phyloP scores from a whole-genome alignment of 345 rosid species.

The Carallia brachiata region DNA sequence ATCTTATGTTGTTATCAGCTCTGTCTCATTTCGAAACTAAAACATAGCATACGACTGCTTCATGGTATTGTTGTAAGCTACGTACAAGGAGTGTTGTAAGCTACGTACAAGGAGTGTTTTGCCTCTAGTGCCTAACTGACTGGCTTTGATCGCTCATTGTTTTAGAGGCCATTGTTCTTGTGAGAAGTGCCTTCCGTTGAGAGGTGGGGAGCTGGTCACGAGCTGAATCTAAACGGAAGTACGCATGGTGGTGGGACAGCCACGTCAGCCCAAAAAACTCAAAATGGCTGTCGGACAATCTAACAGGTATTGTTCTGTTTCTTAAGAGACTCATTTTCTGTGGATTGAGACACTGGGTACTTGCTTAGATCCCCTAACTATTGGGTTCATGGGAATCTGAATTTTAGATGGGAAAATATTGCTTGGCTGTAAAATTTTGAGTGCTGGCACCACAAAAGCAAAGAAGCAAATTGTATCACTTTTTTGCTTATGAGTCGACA shows the following conservation, averaged over 20 bases:
- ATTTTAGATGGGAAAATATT: too few relatives aligned
- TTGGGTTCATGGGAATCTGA: too few relatives aligned
- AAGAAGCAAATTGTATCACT: neutral
- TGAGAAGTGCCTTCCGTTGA: slow-evolving; percentile 21
- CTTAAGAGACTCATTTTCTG: neutral
- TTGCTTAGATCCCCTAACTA: neutral
- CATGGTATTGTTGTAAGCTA: too few relatives aligned
- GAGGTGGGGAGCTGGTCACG: slow-evolving; percentile 47
- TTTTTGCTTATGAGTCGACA: neutral
- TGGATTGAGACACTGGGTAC: neutral
- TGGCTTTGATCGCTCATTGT: neutral
- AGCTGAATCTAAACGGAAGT: slow-evolving; percentile 56
- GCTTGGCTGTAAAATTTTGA: neutral
- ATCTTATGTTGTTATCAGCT: slow-evolving; percentile 10
- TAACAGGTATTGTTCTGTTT: slow-evolving; percentile 57
- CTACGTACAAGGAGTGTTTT: too few relatives aligned
- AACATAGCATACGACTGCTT: too few relatives aligned
- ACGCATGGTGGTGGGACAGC: slow-evolving; percentile 99
- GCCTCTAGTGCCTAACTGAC: too few relatives aligned
- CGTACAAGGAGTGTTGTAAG: too few relatives aligned
- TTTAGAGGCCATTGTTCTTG: neutral
- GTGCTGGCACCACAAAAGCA: neutral
- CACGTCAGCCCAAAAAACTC: slow-evolving; percentile 93
- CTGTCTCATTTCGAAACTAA: neutral
- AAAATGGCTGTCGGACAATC: slow-evolving; percentile 97